These are phyloP conservation scores for Aspergillus sergii DNA, from an alignment of 2,329 filamentous ascomycete genomes.

Conservation along the genomic window DNA sequence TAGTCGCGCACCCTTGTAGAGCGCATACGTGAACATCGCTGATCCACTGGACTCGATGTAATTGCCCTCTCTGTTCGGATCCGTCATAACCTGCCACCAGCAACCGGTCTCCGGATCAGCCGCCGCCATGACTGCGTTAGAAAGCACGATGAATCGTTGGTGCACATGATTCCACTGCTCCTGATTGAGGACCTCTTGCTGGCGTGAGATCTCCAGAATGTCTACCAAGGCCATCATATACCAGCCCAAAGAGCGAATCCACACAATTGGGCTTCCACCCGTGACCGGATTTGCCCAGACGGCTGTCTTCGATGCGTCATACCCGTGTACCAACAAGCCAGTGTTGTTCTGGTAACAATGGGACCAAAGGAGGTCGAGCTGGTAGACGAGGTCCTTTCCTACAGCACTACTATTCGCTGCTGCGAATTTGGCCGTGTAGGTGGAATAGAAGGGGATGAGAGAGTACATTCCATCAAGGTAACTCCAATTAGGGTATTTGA, in stretches of 20 bases:
- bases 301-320: conserved; percentile 53
- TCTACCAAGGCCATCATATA: conserved; percentile 57
- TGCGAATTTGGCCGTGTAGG: conserved; percentile 34
- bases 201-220: conserved; percentile 51
- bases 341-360: conserved; percentile 45
- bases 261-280: conserved; percentile 56
- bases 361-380: conserved; percentile 51
- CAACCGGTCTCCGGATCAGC: conserved; percentile 51
- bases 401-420: conserved; percentile 39
- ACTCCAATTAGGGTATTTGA: conserved; percentile 53
- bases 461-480: conserved; percentile 60
- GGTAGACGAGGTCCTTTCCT: conserved; percentile 49
- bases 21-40: conserved; percentile 60
- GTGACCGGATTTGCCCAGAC: conserved; percentile 56
- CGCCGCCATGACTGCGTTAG: conserved; percentile 44
- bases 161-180: conserved; percentile 38
- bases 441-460: conserved; percentile 18
- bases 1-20: conserved; percentile 50
- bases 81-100: conserved; percentile 63
- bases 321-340: conserved; percentile 57
- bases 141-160: conserved; percentile 46
- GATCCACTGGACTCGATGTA: conserved; percentile 63
- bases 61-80: conserved; percentile 54
- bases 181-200: conserved; percentile 28
- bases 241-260: conserved; percentile 59